phyloP scores from a whole-genome alignment of 352 stramenopile genomes.

The Aphanomyces cochlioides region DNA sequence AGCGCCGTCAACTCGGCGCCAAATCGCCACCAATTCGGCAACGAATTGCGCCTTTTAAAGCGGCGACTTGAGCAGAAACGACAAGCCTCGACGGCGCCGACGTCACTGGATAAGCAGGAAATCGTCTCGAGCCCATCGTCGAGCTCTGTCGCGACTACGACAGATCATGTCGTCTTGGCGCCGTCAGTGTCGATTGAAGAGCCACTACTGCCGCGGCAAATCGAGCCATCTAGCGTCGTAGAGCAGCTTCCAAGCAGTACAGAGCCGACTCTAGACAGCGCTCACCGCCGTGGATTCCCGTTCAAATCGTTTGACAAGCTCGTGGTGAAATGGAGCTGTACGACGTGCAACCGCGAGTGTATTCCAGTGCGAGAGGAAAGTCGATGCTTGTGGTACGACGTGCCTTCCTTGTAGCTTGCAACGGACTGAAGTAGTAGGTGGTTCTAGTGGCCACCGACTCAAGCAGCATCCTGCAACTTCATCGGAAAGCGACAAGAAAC shows the following conservation, averaged over 20 bases:
- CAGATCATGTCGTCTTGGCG: too few relatives aligned
- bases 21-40: not conserved
- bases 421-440: not conserved
- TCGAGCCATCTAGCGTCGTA: too few relatives aligned
- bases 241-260: too few relatives aligned
- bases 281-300: too few relatives aligned
- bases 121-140: too few relatives aligned
- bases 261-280: too few relatives aligned
- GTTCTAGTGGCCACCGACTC: slow-evolving; percentile 58
- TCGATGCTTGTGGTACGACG: slow-evolving; percentile 60
- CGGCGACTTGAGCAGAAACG: not conserved
- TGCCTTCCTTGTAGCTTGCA: not conserved
- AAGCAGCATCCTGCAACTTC: slow-evolving; percentile 57
- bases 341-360: slow-evolving; percentile 58
- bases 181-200: too few relatives aligned
- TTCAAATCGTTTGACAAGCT: slow-evolving; percentile 36
- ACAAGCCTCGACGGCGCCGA: not conserved
- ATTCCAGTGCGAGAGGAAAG: slow-evolving; percentile 74
- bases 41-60: not conserved
- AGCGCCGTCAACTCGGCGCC: too few relatives aligned
- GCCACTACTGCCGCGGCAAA: too few relatives aligned
- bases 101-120: not conserved
- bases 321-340: slow-evolving; percentile 63
- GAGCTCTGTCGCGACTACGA: too few relatives aligned
- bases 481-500: slow-evolving; percentile 39